These are phyloP conservation scores for Mortierella sp. DNA, from an alignment of 371 early-diverging fungal genomes.

Conservation along the genomic window DNA sequence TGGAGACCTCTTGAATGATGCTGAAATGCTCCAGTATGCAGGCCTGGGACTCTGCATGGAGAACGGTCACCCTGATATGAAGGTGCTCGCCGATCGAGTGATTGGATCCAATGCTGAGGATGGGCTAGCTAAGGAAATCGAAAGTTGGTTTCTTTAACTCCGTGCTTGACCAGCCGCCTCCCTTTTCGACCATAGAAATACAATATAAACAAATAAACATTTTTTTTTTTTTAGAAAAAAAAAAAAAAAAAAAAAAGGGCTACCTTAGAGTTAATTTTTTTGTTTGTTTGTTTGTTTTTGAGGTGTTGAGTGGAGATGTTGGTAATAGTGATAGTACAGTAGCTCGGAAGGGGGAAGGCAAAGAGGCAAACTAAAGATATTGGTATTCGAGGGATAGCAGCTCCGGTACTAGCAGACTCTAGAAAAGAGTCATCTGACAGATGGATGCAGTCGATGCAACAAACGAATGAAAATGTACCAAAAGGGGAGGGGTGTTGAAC, in stretches of 20 bases:
- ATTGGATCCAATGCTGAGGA: constrained; percentile 47
- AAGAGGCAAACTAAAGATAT: constrained; percentile 1
- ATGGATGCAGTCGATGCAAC: background rate
- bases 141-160: constrained; percentile 28
- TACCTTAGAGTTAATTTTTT: too few relatives aligned
- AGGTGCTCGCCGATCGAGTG: constrained; percentile 35
- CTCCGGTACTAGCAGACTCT: too few relatives aligned
- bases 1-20: constrained; percentile 67
- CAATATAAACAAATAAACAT: background rate
- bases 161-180: too few relatives aligned
- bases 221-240: background rate
- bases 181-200: constrained; percentile 2
- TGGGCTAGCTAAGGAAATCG: constrained; percentile 46
- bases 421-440: background rate
- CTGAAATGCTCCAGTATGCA: constrained; percentile 62
- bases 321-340: background rate
- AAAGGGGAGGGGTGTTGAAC: constrained; percentile 1
- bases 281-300: too few relatives aligned
- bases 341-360: background rate
- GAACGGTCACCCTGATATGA: constrained; percentile 49
- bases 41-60: constrained; percentile 54
- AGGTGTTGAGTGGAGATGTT: background rate
- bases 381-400: background rate
- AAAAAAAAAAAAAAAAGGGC: background rate
- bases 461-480: background rate